phyloP scores from a whole-genome alignment of 495 filamentous ascomycete genomes.

The Baudoinia panamericana region DNA sequence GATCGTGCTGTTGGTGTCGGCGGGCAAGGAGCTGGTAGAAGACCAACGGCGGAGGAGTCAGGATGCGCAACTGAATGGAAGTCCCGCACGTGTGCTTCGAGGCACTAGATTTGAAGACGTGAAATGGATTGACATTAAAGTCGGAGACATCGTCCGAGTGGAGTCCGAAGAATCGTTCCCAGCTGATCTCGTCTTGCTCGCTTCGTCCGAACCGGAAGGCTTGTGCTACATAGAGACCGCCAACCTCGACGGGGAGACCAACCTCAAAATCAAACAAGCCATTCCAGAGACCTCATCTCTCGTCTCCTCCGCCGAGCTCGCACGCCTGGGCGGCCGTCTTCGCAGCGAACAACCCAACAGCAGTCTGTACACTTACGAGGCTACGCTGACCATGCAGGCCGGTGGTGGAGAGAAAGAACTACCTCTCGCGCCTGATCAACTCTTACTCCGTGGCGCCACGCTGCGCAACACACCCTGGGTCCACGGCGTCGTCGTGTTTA shows the following conservation, averaged over 20 bases:
- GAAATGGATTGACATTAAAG: conserved; percentile 84
- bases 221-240: conserved; percentile 98
- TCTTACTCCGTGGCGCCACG: conserved; percentile 86
- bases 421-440: conserved; percentile 64
- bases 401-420: conserved; percentile 95
- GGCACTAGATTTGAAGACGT: conserved; percentile 77
- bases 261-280: conserved; percentile 97
- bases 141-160: conserved; percentile 89
- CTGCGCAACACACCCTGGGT: conserved; percentile 96
- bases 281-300: conserved; percentile 84
- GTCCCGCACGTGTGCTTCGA: conserved; percentile 69
- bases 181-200: conserved; percentile 80
- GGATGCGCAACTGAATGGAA: conserved; percentile 78
- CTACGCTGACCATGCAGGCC: conserved; percentile 79
- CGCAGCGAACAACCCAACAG: conserved; percentile 97
- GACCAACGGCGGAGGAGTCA: conserved; percentile 83
- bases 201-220: conserved; percentile 93
- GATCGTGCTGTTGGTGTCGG: conserved; percentile 83
- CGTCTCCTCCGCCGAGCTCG: conserved; percentile 76
- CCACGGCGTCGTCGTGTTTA: conserved; percentile 93
- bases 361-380: conserved; percentile 96
- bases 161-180: conserved; percentile 95
- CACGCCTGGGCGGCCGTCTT: conserved; percentile 71
- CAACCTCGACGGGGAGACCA: conserved; percentile 96
- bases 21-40: conserved; percentile 87